Evolutionary conservation across 2,329 filamentous ascomycete species (phyloP).

Genomic region (Hymenoscyphus albidus): DNA sequence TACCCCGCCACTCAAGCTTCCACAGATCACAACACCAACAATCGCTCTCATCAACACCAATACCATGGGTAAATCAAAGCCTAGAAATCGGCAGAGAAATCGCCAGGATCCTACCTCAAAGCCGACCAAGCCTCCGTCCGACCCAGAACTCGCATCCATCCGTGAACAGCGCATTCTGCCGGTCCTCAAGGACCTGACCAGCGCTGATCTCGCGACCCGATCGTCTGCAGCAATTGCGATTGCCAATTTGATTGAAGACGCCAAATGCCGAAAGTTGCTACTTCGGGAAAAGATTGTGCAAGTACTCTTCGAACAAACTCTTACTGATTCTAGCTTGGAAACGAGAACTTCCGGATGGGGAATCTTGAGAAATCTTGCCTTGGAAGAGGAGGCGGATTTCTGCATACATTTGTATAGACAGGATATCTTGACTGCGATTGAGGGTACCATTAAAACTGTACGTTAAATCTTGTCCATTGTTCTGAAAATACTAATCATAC

Average conservation of each 20-base stretch:
- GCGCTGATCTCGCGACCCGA: conserved; percentile 55
- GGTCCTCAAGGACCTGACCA: conserved; percentile 57
- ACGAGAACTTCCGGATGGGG: conserved; percentile 65
- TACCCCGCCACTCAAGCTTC: conserved; percentile 2
- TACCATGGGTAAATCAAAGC: conserved; percentile 55
- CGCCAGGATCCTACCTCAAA: conserved; percentile 55
- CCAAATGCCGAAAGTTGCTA: conserved; percentile 60
- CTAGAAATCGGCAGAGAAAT: conserved; percentile 48
- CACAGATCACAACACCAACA: background rate
- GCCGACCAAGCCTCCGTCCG: conserved; percentile 55
- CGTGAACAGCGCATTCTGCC: conserved; percentile 62
- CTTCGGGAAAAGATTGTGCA: conserved; percentile 63
- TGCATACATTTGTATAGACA: conserved; percentile 61
- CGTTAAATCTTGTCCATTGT: conserved; percentile 26
- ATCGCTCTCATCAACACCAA: background rate
- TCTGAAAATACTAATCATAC: conserved; percentile 6
- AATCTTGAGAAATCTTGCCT: conserved; percentile 57
- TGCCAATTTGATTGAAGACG: conserved; percentile 58
- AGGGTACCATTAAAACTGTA: conserved; percentile 52
- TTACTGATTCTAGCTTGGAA: conserved; percentile 60
- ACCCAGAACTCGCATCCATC: conserved; percentile 60
- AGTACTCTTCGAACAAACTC: conserved; percentile 58
- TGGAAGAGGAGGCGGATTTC: conserved; percentile 64
- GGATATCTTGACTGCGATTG: conserved; percentile 58
- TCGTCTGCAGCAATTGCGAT: conserved; percentile 57